These are phyloP conservation scores for Epichloe hybrida DNA, from an alignment of 2,329 filamentous ascomycete genomes.

Conservation along the genomic window DNA sequence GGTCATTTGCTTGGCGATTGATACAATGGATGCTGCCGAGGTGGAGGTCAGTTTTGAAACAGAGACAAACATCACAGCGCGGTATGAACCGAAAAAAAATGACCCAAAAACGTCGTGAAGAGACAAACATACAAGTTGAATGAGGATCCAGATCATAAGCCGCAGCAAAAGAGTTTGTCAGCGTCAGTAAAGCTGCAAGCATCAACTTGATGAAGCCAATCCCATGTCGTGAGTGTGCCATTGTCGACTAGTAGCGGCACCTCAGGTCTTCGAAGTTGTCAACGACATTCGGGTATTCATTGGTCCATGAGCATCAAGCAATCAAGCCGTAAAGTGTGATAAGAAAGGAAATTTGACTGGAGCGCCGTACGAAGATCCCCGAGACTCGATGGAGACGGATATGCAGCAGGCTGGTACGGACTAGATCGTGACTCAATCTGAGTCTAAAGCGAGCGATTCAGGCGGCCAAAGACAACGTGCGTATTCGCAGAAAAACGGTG, in stretches of 20 bases:
- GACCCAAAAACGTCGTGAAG: not conserved
- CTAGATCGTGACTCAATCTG: not conserved
- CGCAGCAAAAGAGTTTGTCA: conserved; percentile 11
- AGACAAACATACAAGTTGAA: conserved; percentile 18
- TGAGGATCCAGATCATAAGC: conserved; percentile 25
- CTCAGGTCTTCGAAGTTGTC: not conserved
- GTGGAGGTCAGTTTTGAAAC: not conserved
- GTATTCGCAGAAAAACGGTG: not conserved
- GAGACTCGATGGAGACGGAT: not conserved
- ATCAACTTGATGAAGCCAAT: not conserved
- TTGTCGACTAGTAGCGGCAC: not conserved
- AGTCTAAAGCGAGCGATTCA: not conserved
- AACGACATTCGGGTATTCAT: not conserved
- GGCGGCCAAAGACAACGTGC: not conserved
- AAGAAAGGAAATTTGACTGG: not conserved
- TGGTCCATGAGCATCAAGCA: not conserved
- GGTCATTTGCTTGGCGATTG: conserved; percentile 35
- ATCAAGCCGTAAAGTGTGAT: not conserved
- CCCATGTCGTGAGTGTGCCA: not conserved
- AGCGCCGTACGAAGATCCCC: not conserved
- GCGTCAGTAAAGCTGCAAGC: not conserved
- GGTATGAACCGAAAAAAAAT: not conserved
- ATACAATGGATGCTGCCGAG: conserved; percentile 33
- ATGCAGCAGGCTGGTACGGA: not conserved
- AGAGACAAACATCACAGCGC: not conserved